A percentile compares a stretch with the other conserved stretches of the same genome.
Conservation (phyloP, 139 green algal species). For the Tetradesmus lagerheimii region DNA sequence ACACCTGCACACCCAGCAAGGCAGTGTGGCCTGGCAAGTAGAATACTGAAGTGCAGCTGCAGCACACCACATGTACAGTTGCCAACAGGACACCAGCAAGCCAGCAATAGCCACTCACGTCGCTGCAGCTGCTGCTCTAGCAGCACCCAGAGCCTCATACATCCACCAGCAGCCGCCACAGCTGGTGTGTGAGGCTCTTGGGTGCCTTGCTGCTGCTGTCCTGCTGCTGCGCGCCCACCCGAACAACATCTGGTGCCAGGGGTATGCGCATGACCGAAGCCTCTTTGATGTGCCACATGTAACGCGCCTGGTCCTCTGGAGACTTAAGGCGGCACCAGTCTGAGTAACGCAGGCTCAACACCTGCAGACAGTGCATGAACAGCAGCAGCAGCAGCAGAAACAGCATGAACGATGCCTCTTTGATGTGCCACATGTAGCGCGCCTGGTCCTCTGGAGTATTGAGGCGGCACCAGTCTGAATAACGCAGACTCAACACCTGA, state of each 20-base stretch:
- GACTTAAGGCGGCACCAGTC: slow-evolving; percentile 39
- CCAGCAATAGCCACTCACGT: background rate
- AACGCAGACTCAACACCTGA: slow-evolving; percentile 6
- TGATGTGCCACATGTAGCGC: background rate
- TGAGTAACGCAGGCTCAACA: background rate
- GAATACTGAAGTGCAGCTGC: too few relatives aligned
- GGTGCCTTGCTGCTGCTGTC: background rate
- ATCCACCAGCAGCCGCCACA: slow-evolving; percentile 26
- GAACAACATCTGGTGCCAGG: slow-evolving; percentile 21
- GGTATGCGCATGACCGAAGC: background rate
- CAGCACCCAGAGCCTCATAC: background rate
- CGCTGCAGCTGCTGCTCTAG: background rate
- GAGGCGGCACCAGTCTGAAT: background rate
- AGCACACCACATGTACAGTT: background rate
- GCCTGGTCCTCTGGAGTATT: background rate
- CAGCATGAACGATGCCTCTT: background rate
- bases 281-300: background rate
- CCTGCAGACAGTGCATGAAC: background rate
- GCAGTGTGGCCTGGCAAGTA: too few relatives aligned
- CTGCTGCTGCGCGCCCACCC: background rate
- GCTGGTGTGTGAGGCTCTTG: background rate
- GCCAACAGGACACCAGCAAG: background rate
- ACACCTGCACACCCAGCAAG: too few relatives aligned
- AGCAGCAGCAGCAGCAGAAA: background rate
- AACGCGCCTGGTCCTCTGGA: background rate